Base-by-base conservation (phyloP, 768 basidiomycete genomes). In the Auriscalpium microsporum region DNA sequence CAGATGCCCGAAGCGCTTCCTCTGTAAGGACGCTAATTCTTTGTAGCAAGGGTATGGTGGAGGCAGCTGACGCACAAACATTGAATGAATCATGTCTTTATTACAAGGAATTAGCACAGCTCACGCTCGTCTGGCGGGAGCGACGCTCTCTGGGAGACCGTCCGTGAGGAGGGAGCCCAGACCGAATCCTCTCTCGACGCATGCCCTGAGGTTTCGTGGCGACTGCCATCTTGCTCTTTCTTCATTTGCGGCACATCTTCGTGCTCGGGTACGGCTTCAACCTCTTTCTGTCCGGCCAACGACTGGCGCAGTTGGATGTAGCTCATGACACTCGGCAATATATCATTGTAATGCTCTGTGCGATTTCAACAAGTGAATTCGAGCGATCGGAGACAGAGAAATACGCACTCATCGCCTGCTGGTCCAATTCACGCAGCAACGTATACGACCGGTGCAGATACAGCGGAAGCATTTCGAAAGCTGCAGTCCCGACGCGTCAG, bases 391-490 rank as follows among this genome's bases (percentile, higher is more conserved):
- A 50, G 36, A 8, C n/a, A 36, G 28, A 1, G 33, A 17, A 2
- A 33, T 3, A 11, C 59, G 54, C 38, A 58, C 59, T 53, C 19
- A 52, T 60, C 8, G 58, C 49, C 21, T 60, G 59, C 44, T 55
- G 52, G 28, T 60, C 59, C 16, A 60, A 34, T 46, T 60, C 59
- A 40, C 59, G 53, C 19, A 60, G 38, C n/a, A 60, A 48, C 19
- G 59, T 28, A 50, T 52, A 60, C 35, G 56, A 54, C 40, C 59
- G 57, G 46, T 60, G 59, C 45, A 60, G 28, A 36, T 60, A 60
- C 53, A 60, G 48, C n/a, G 59, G 59, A 19, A 60, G 53, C 53
- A 59, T 57, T 47, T 60, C 59, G 16, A 58, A 46, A 45, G 57
- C 59, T 60, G 23, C 46, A 48, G 13, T 19, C 11, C 23, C 17